These are phyloP conservation scores for Hygrophoropsis aurantiaca DNA, from an alignment of 768 basidiomycete genomes.

Conservation along the genomic window DNA sequence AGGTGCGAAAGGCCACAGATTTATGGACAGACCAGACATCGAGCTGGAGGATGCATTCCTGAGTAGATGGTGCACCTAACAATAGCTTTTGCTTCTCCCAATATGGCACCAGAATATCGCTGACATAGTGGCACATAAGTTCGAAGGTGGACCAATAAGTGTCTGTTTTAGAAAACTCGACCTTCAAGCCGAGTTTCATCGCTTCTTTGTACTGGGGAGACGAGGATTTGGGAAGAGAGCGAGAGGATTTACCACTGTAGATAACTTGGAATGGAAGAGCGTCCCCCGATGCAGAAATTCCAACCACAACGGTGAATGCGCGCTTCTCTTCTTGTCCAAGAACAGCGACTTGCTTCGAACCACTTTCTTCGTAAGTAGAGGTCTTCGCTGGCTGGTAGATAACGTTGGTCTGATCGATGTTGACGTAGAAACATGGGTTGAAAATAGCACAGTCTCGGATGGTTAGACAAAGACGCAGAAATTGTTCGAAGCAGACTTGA, in stretches of 20 bases:
- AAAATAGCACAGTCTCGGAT: not conserved
- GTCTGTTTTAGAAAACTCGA: slow-evolving; percentile 12
- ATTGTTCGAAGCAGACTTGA: not conserved
- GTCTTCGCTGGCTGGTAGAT: slow-evolving; percentile 10
- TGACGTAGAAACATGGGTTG: slow-evolving; percentile 7
- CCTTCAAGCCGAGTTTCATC: slow-evolving; percentile 13
- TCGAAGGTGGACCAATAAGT: too few species aligned
- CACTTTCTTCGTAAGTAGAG: slow-evolving; percentile 15
- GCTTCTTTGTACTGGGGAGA: too few species aligned
- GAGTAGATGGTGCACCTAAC: too few species aligned
- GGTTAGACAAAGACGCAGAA: not conserved
- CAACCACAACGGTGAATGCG: slow-evolving; percentile 28
- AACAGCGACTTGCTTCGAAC: slow-evolving; percentile 24
- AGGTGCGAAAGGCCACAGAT: not conserved
- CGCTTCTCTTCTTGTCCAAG: slow-evolving; percentile 27
- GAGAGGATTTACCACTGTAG: slow-evolving; percentile 17
- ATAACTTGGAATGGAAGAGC: slow-evolving; percentile 31
- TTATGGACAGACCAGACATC: not conserved
- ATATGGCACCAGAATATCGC: not conserved
- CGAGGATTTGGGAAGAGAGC: slow-evolving; percentile 16
- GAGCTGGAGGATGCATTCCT: too few species aligned
- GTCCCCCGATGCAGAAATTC: slow-evolving; percentile 18
- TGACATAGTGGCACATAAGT: not conserved
- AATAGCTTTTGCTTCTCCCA: too few species aligned
- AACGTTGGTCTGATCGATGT: slow-evolving; percentile 22